Evolutionary conservation across 495 filamentous ascomycete species (phyloP), one percentile per base, ranked within the genome.

Genomic region (Podospora conica): DNA sequence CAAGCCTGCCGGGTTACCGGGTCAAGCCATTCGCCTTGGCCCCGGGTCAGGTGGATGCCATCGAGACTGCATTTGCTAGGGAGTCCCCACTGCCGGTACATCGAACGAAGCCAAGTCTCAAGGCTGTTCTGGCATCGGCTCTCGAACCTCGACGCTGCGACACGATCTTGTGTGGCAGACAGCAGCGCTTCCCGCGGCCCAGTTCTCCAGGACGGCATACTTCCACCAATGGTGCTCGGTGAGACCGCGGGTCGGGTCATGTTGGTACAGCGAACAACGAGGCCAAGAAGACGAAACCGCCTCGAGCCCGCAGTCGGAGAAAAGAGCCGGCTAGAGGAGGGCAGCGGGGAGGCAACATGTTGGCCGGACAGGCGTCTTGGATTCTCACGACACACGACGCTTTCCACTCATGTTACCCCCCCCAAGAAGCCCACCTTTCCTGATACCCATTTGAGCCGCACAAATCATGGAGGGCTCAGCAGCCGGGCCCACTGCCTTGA

Each of bases 1-100:
- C 60, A 31, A 53, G 63, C 71, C 58, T 64, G 70, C 72, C 69
- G 74, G 74, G 69, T 70, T 73, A 64, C 72, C 74, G 70, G 72
- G 74, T 73, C 70, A 70, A 73, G 61, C 70, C 69, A 33, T 48
- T 48, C 40, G 18, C 40, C 40, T 48, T 48, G 66, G 11, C 55
- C 58, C 28, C 28, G 58, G 60, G 63, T 33, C 63, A 65, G 65
- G 62, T 63, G 64, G 33, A 59, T 59, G 40, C 65, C 28, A 29
- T 27, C 54, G 61, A 53, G 15, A 53, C 24, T 20, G 53, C 58
- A 23, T 12, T 15, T 28, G 63, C 33, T 68, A 33, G n/a, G n/a
- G n/a, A n/a, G 60, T 40, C 33, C 68, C 54, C 33, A 64, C 29
- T 64, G 63, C 63, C 63, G 63, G 63, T 55, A 58, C 22, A 21